Evolutionary conservation across 495 filamentous ascomycete genomes (phyloP).

Genomic region (Cercophora samala): DNA sequence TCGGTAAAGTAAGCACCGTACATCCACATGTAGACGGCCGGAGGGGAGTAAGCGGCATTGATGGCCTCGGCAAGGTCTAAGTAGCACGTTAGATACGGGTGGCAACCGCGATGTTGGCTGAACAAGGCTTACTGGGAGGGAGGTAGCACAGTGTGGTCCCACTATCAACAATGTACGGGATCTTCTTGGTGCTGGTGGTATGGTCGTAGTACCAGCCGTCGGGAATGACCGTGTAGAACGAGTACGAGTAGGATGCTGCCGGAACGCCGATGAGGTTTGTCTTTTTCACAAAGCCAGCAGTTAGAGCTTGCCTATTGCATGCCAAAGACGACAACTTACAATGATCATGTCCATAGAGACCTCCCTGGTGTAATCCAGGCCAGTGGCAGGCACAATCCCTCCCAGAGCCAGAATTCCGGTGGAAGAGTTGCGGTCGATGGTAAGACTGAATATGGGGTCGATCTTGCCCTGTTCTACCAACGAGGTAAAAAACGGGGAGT

Average conservation of each 20-base stretch:
- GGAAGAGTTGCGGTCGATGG: constrained; percentile 41
- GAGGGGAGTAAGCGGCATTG: constrained; percentile 52
- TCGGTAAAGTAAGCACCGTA: constrained; percentile 51
- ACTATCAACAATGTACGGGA: constrained; percentile 48
- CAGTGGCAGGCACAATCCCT: constrained; percentile 39
- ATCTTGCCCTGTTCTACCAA: constrained; percentile 54
- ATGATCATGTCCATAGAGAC: constrained; percentile 42
- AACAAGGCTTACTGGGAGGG: constrained; percentile 31
- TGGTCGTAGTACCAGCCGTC: constrained; percentile 39
- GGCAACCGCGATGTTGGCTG: not conserved
- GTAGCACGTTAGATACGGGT: not conserved
- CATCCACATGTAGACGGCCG: constrained; percentile 45
- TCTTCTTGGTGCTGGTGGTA: constrained; percentile 32
- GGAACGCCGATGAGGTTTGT: constrained; percentile 28
- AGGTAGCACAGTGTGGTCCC: constrained; percentile 46
- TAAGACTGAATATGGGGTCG: constrained; percentile 55
- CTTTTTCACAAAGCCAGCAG: constrained; percentile 18
- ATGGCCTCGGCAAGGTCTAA: constrained; percentile 48
- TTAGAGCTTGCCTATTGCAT: not conserved
- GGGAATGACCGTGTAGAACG: constrained; percentile 43
- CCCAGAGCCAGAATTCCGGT: constrained; percentile 53
- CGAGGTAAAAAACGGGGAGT: constrained; percentile 56
- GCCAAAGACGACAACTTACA: constrained; percentile 23
- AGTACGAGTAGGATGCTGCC: constrained; percentile 32
- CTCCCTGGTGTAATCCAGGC: constrained; percentile 27